A percentile compares a stretch with the other conserved stretches of the same genome.
phyloP scores from a whole-genome alignment of 805 yeast genomes.

The Hanseniaspora singularis region DNA sequence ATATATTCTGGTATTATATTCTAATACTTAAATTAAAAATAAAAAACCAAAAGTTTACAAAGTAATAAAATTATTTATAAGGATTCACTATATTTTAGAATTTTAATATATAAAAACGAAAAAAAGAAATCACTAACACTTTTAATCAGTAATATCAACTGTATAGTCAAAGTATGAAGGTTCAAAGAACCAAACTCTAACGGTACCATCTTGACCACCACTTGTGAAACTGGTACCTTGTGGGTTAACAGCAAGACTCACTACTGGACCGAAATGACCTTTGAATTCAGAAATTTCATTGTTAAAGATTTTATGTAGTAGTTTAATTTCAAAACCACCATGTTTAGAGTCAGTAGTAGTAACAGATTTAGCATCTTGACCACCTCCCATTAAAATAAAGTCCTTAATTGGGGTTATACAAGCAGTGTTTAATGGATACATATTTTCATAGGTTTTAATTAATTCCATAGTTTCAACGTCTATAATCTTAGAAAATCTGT shows the following conservation, averaged over 20 bases:
- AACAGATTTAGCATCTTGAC: slow-evolving; percentile 97
- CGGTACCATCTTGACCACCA: slow-evolving; percentile 97
- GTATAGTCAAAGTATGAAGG: slow-evolving; percentile 85
- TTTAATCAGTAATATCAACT: slow-evolving; percentile 36
- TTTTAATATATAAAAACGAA: too few relatives aligned
- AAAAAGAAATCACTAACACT: neutral
- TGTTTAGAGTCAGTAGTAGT: slow-evolving; percentile 90
- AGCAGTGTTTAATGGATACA: slow-evolving; percentile 91
- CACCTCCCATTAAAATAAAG: slow-evolving; percentile 91
- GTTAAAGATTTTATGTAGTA: slow-evolving; percentile 85
- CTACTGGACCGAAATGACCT: slow-evolving; percentile 98
- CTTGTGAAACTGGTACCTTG: slow-evolving; percentile 87
- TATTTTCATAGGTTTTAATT: slow-evolving; percentile 67
- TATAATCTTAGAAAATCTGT: slow-evolving; percentile 65
- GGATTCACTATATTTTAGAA: too few relatives aligned
- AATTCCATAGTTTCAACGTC: slow-evolving; percentile 65
- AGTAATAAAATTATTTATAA: too few relatives aligned
- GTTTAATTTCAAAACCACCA: slow-evolving; percentile 94
- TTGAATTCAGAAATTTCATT: slow-evolving; percentile 95
- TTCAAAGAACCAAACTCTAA: slow-evolving; percentile 88
- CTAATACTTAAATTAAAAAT: too few relatives aligned
- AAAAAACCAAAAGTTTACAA: too few relatives aligned
- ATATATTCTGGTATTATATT: too few relatives aligned
- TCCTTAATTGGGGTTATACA: slow-evolving; percentile 88
- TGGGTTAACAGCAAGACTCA: slow-evolving; percentile 87